Evolutionary conservation across 805 yeast genomes (phyloP).

Genomic region (Lachancea sp.): DNA sequence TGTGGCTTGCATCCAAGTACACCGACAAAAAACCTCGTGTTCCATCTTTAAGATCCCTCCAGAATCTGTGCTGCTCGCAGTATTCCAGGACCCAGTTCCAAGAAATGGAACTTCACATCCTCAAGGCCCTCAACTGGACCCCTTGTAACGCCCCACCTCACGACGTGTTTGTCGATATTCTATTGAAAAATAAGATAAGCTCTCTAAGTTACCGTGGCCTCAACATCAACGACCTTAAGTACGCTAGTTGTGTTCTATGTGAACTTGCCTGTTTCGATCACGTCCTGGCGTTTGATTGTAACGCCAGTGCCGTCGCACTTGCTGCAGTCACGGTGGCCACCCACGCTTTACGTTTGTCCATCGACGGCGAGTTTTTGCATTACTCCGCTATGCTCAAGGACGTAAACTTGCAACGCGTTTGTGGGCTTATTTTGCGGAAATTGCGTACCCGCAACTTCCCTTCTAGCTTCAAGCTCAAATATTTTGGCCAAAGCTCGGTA

Average conservation of each 20-base stretch:
- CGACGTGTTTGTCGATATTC: constrained; percentile 57
- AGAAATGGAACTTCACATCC: constrained; percentile 63
- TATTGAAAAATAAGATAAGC: constrained; percentile 29
- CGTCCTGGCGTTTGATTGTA: constrained; percentile 46
- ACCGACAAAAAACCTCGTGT: constrained; percentile 62
- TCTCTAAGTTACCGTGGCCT: constrained; percentile 24
- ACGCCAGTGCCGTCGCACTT: constrained; percentile 42
- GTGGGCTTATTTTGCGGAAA: constrained; percentile 4
- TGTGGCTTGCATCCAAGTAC: constrained; percentile 85
- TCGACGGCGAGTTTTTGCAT: constrained; percentile 28
- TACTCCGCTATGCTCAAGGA: constrained; percentile 42
- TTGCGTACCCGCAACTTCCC: constrained; percentile 16
- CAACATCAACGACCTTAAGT: constrained; percentile 41
- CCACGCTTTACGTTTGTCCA: constrained; percentile 36
- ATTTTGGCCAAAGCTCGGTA: constrained; percentile 13
- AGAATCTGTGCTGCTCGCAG: constrained; percentile 52
- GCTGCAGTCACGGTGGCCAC: constrained; percentile 45
- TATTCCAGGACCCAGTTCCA: constrained; percentile 51
- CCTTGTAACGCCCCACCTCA: constrained; percentile 50
- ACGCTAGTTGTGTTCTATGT: constrained; percentile 55
- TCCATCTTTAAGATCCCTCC: constrained; percentile 46
- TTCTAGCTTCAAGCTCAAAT: constrained; percentile 30
- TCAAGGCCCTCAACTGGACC: constrained; percentile 60
- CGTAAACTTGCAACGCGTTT: constrained; percentile 29
- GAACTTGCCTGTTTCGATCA: constrained; percentile 62